Percentiles rank a stretch among this genome's conserved stretches.
Evolutionary conservation across 306 rosid species (phyloP).

Genomic region (Ormosia emarginata): DNA sequence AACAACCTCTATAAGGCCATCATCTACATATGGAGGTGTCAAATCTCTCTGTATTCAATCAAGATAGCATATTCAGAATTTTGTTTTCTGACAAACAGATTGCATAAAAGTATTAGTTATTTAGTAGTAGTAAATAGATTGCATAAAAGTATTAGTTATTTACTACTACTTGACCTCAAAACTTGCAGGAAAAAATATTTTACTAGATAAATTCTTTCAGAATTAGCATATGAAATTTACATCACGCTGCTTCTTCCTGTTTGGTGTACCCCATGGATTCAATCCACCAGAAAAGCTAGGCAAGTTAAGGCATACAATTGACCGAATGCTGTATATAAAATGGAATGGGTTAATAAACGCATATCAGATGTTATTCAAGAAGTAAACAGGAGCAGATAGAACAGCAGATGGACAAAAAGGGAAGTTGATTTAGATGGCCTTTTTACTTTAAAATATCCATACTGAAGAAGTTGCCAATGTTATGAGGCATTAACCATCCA

Average conservation of each 20-base stretch:
- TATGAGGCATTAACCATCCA: background rate
- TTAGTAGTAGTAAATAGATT: background rate
- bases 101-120: background rate
- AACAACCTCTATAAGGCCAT: conserved; percentile 84
- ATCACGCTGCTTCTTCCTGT: conserved; percentile 34
- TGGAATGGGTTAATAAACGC: conserved; percentile 12
- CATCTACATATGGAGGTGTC: conserved; percentile 91
- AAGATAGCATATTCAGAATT: conserved; percentile 21
- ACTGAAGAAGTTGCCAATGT: background rate
- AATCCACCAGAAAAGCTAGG: conserved; percentile 99
- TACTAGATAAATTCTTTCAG: background rate
- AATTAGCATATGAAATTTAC: conserved; percentile 36
- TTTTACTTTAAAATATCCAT: background rate
- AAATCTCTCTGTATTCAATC: conserved; percentile 52
- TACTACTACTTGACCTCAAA: conserved; percentile 1
- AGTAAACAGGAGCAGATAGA: conserved; percentile 6
- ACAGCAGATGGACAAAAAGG: background rate
- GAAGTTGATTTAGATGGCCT: background rate
- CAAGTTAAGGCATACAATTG: conserved; percentile 87
- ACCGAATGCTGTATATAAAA: conserved; percentile 69
- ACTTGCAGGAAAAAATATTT: background rate
- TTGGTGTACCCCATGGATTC: conserved; percentile 96
- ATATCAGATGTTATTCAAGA: conserved; percentile 4
- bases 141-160: background rate
- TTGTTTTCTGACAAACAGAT: background rate